A percentile compares a stretch with the other conserved stretches of the same genome.
Evolutionary conservation across 129 eudicot genomes (phyloP).

Genomic region (Logfia minima): DNA sequence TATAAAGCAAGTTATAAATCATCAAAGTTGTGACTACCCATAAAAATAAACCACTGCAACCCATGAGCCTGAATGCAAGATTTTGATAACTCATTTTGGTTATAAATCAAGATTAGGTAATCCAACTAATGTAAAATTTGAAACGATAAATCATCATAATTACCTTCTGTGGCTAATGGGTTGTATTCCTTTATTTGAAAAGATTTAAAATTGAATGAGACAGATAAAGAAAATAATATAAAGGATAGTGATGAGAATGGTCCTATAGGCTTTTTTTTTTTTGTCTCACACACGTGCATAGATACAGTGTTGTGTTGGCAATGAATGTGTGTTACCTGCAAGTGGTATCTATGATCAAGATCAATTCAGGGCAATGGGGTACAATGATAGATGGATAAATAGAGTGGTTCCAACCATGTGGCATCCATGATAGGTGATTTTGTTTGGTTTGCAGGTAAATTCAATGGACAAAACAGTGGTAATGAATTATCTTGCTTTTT

Average conservation of each 20-base stretch:
- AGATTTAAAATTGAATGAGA: conserved; percentile 6
- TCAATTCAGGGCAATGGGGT: conserved; percentile 27
- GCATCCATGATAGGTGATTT: conserved; percentile 19
- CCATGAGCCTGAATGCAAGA: conserved; percentile 20
- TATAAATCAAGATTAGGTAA: neutral
- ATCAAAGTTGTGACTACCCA: conserved; percentile 26
- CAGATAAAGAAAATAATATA: neutral
- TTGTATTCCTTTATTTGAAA: neutral
- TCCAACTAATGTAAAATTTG: neutral
- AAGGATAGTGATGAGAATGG: neutral
- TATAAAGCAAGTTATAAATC: neutral
- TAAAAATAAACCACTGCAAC: conserved; percentile 15
- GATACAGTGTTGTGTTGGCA: neutral
- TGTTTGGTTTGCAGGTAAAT: conserved; percentile 8
- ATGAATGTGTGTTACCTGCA: conserved; percentile 16
- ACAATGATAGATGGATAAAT: conserved; percentile 16
- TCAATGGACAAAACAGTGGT: neutral
- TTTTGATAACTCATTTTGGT: conserved; percentile 7
- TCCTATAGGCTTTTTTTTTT: neutral
- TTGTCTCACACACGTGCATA: neutral
- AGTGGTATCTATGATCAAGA: conserved; percentile 13
- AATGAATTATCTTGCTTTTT: neutral
- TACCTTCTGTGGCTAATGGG: conserved; percentile 27
- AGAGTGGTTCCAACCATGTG: conserved; percentile 38
- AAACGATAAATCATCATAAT: conserved; percentile 3